phyloP scores from a whole-genome alignment of 495 filamentous ascomycete species.

The Cryomyces minteri region DNA sequence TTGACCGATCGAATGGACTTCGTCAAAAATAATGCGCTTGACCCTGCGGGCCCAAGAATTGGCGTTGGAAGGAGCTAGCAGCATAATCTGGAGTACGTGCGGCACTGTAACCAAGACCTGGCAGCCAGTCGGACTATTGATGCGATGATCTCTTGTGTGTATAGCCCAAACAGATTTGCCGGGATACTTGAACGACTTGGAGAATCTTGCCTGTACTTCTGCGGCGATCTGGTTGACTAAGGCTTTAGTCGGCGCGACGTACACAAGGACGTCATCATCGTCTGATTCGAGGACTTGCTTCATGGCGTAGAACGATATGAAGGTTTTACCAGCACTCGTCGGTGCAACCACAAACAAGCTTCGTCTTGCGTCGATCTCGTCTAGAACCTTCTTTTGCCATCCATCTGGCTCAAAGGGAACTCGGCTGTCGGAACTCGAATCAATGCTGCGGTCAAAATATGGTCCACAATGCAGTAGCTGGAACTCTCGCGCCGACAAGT shows the following conservation, averaged over 20 bases:
- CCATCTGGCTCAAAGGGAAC: conserved; percentile 53
- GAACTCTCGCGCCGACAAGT: conserved; percentile 28
- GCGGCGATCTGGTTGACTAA: conserved; percentile 72
- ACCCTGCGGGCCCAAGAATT: conserved; percentile 46
- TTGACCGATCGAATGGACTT: conserved; percentile 67
- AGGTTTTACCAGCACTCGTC: conserved; percentile 50
- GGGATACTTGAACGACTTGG: conserved; percentile 34
- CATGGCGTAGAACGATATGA: conserved; percentile 62
- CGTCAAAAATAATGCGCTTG: conserved; percentile 64
- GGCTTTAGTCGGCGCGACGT: conserved; percentile 68
- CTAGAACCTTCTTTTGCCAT: conserved; percentile 58
- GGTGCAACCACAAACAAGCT: conserved; percentile 62
- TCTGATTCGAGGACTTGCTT: conserved; percentile 46
- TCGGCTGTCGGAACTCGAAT: conserved; percentile 43
- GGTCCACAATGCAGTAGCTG: conserved; percentile 50
- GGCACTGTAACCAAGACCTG: conserved; percentile 65
- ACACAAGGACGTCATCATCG: conserved; percentile 52
- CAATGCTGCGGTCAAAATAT: conserved; percentile 54
- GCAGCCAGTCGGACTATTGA: conserved; percentile 52
- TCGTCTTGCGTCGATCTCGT: conserved; percentile 47
- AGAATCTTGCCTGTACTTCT: conserved; percentile 49
- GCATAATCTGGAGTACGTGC: conserved; percentile 62
- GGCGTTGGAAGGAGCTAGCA: conserved; percentile 48
- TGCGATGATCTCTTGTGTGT: conserved; percentile 52
- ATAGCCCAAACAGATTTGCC: conserved; percentile 62